Evolutionary conservation across 225 moss, liverwort and hornwort species (phyloP).

Genomic region (Straminergon stramineum): DNA sequence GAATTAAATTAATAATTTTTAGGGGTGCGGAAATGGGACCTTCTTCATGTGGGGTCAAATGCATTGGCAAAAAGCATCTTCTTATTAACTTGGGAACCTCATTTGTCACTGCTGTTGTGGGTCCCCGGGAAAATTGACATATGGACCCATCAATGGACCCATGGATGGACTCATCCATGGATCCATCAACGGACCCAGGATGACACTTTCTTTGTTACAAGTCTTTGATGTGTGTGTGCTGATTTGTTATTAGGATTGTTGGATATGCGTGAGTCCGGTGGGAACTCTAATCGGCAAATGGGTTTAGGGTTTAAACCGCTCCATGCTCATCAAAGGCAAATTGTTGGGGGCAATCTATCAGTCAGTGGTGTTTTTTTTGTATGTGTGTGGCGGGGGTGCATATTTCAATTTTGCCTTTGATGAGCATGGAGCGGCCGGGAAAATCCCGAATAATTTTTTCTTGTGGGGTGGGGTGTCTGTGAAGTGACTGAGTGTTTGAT

Average conservation of each 20-base stretch:
- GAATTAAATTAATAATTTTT: neutral
- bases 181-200: fast-evolving
- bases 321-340: too few relatives aligned
- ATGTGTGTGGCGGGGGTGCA: too few relatives aligned
- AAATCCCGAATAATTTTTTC: neutral
- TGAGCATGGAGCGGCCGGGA: neutral
- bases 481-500: neutral
- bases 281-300: neutral
- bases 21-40: neutral
- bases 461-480: neutral
- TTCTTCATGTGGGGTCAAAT: neutral
- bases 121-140: neutral
- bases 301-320: too few relatives aligned
- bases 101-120: neutral
- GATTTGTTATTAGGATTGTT: neutral
- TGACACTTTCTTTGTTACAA: neutral
- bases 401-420: neutral
- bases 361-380: too few relatives aligned
- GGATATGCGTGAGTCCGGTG: neutral
- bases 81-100: neutral
- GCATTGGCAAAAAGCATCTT: neutral
- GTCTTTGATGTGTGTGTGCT: neutral
- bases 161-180: fast-evolving
- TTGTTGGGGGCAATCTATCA: too few relatives aligned
- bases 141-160: neutral